Evolutionary conservation across 2,329 filamentous ascomycete species (phyloP).

Genomic region (Parastagonospora nodorum): DNA sequence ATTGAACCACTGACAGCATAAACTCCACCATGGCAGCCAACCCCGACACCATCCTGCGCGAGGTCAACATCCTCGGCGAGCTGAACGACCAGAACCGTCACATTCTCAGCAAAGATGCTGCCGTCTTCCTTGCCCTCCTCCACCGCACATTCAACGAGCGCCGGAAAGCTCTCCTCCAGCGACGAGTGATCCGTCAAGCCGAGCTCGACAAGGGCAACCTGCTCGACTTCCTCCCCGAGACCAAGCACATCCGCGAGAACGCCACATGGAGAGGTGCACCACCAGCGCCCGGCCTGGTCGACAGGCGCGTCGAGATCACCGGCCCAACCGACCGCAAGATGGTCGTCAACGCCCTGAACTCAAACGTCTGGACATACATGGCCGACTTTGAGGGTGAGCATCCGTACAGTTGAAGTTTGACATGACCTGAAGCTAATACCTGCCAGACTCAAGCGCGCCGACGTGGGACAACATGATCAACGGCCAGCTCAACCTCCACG

Average conservation of each 20-base stretch:
- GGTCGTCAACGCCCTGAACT: constrained; percentile 96
- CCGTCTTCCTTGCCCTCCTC: constrained; percentile 89
- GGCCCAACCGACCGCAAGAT: constrained; percentile 98
- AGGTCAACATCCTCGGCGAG: constrained; percentile 82
- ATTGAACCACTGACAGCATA: constrained; percentile 6
- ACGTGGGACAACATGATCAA: constrained; percentile 99
- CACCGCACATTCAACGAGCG: constrained; percentile 93
- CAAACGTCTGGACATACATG: constrained; percentile 98
- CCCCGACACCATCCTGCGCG: constrained; percentile 76
- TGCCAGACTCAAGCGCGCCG: constrained; percentile 84
- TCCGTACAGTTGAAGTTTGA: neutral
- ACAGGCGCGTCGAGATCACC: constrained; percentile 95
- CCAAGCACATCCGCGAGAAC: constrained; percentile 92
- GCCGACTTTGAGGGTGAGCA: constrained; percentile 91
- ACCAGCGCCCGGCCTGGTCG: constrained; percentile 88
- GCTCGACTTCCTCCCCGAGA: constrained; percentile 95
- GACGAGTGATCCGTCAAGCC: constrained; percentile 82
- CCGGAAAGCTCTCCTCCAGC: constrained; percentile 86
- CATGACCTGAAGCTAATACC: constrained; percentile 10
- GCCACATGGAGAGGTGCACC: constrained; percentile 90
- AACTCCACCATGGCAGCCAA: constrained; percentile 52
- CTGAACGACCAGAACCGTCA: constrained; percentile 81
- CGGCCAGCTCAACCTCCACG: constrained; percentile 96
- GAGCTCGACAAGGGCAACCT: constrained; percentile 89
- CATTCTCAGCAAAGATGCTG: constrained; percentile 88